phyloP scores from a whole-genome alignment of 2,329 filamentous ascomycete genomes.

The Kalmusia sp. region DNA sequence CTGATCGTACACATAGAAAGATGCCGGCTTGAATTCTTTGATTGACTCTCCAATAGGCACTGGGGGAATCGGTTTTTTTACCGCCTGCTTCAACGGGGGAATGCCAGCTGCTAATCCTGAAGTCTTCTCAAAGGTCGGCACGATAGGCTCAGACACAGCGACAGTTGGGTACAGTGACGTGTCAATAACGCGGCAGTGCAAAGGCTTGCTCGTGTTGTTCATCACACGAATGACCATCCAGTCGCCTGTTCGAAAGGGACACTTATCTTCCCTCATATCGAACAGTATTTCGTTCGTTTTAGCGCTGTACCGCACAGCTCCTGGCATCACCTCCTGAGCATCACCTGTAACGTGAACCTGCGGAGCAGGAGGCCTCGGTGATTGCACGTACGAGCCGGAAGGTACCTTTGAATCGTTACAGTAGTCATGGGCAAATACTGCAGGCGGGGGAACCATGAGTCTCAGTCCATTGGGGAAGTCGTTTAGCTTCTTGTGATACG shows the following conservation, averaged over 20 bases:
- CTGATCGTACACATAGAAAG: conserved; percentile 57
- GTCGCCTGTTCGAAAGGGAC: conserved; percentile 55
- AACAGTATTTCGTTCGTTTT: conserved; percentile 53
- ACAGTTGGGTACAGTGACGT: conserved; percentile 54
- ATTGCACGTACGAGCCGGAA: conserved; percentile 1
- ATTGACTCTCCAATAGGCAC: neutral
- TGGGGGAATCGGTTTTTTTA: neutral
- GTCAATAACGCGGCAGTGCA: conserved; percentile 61
- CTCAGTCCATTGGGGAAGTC: conserved; percentile 66
- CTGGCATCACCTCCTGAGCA: neutral
- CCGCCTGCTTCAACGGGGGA: neutral
- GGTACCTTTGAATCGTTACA: neutral
- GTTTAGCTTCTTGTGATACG: conserved; percentile 52
- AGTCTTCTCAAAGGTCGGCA: conserved; percentile 11
- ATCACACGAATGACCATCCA: conserved; percentile 57
- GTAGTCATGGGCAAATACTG: conserved; percentile 26
- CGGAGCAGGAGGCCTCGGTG: neutral
- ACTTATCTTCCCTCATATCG: conserved; percentile 29
- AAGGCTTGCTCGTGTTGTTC: conserved; percentile 18
- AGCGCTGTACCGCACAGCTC: conserved; percentile 42
- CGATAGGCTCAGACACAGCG: conserved; percentile 32
- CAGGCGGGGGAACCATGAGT: conserved; percentile 56
- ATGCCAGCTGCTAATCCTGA: neutral
- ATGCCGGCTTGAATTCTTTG: conserved; percentile 39
- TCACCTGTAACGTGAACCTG: neutral